A percentile compares a stretch with the other conserved stretches of the same genome.
phyloP scores from a whole-genome alignment of 2,329 filamentous ascomycete genomes.

The Fusarium luffae region DNA sequence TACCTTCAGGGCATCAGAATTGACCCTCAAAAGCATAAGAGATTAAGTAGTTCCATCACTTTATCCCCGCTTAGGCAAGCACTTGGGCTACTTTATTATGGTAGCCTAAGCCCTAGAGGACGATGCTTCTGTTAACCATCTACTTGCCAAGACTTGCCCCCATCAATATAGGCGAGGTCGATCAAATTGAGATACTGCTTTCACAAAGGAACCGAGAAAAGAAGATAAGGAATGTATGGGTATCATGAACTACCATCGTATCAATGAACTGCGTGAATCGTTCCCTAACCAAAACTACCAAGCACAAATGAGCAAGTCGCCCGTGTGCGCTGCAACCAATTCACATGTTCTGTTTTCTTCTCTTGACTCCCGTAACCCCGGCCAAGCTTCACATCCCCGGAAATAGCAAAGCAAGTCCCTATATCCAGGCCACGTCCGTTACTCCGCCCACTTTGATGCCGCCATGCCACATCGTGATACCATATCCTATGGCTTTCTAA shows the following conservation, averaged over 20 bases:
- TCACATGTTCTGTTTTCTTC: conserved; percentile 4
- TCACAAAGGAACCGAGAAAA: background rate
- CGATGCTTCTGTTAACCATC: too few relatives aligned
- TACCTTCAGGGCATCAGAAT: too few relatives aligned
- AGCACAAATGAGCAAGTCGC: conserved; percentile 19
- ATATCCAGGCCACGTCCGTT: conserved; percentile 1
- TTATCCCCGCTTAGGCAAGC: too few relatives aligned
- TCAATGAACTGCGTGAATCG: conserved; percentile 43
- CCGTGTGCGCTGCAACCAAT: conserved; percentile 7
- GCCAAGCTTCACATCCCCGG: background rate
- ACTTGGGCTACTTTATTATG: too few relatives aligned
- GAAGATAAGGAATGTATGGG: conserved; percentile 37
- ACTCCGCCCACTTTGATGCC: conserved; percentile 3
- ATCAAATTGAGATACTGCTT: background rate
- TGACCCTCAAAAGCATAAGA: too few relatives aligned
- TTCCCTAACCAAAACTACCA: conserved; percentile 35
- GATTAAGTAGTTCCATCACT: too few relatives aligned
- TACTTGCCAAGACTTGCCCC: background rate
- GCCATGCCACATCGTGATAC: conserved; percentile 9
- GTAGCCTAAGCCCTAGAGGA: too few relatives aligned
- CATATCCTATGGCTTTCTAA: conserved; percentile 31
- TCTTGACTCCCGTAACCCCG: conserved; percentile 2
- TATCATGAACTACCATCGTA: conserved; percentile 45
- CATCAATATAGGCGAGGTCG: background rate
- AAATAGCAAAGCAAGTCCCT: background rate